Conservation (phyloP, 306 rosid genomes). For the Casuarina equisetifolia region DNA sequence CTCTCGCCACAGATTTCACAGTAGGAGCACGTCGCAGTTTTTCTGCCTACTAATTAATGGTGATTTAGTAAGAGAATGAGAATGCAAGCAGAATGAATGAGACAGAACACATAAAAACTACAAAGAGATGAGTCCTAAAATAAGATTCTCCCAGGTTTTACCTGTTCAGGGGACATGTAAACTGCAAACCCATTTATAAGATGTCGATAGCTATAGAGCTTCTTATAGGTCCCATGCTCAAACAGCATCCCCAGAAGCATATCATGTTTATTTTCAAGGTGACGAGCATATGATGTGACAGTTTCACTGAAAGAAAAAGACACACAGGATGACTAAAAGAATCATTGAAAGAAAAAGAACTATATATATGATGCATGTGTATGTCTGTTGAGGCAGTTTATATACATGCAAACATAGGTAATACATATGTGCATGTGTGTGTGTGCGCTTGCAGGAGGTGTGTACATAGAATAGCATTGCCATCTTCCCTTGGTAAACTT, state of each 20-base stretch:
- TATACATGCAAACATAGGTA: not conserved
- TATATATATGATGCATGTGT: not conserved
- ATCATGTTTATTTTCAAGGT: constrained; percentile 87
- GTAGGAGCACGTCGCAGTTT: constrained; percentile 76
- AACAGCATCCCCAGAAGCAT: constrained; percentile 89
- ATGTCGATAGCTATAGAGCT: constrained; percentile 90
- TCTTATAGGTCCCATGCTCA: constrained; percentile 73
- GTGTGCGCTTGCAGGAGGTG: no score
- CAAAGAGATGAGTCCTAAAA: constrained; percentile 22
- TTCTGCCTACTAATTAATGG: constrained; percentile 93
- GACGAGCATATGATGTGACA: constrained; percentile 84
- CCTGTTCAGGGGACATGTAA: constrained; percentile 90
- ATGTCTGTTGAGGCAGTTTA: not conserved
- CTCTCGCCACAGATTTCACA: constrained; percentile 88
- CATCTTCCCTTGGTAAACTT: not conserved
- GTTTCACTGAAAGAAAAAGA: constrained; percentile 54
- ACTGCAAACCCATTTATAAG: constrained; percentile 98
- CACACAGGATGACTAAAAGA: constrained; percentile 17
- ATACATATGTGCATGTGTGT: no score
- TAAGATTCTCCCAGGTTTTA: constrained; percentile 44
- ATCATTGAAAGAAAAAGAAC: constrained; percentile 14
- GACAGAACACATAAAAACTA: constrained; percentile 5
- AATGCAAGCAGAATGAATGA: constrained; percentile 28
- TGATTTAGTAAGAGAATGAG: constrained; percentile 39
- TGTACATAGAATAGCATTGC: not conserved